Conservation (phyloP, 352 stramenopile genomes). For the Pythium periplocum region DNA sequence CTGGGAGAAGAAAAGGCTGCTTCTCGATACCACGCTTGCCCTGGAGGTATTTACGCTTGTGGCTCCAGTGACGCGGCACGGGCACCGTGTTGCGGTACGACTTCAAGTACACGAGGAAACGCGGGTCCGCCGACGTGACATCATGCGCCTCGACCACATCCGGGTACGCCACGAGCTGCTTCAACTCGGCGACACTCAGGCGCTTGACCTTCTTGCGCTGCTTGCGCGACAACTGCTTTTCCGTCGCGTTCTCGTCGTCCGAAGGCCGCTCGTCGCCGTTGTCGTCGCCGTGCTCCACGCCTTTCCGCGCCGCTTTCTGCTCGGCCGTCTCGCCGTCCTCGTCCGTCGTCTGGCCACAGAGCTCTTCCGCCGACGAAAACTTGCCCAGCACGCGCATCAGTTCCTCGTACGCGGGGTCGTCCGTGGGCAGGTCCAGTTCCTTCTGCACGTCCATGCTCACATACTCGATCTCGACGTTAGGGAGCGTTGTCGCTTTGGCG, state of each 20-base stretch:
- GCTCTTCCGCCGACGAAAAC: slow-evolving; percentile 78
- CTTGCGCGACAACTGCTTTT: slow-evolving; percentile 82
- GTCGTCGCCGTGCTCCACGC: slow-evolving; percentile 11
- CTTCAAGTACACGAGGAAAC: slow-evolving; percentile 96
- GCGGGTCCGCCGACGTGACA: slow-evolving; percentile 93
- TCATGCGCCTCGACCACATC: slow-evolving; percentile 97
- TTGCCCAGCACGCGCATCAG: slow-evolving; percentile 87
- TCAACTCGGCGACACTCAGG: slow-evolving; percentile 94
- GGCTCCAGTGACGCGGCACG: slow-evolving; percentile 96
- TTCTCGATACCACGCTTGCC: slow-evolving; percentile 97
- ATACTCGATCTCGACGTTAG: slow-evolving; percentile 78
- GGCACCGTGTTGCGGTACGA: slow-evolving; percentile 94
- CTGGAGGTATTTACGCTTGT: slow-evolving; percentile 98
- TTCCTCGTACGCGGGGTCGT: slow-evolving; percentile 74
- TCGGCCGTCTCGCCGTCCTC: slow-evolving; percentile 26
- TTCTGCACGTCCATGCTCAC: slow-evolving; percentile 69
- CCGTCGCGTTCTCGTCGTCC: slow-evolving; percentile 20
- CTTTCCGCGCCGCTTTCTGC: slow-evolving; percentile 6
- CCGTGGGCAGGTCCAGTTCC: slow-evolving; percentile 47
- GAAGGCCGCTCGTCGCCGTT: slow-evolving; percentile 22
- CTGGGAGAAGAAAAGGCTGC: slow-evolving; percentile 89
- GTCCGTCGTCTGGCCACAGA: slow-evolving; percentile 51
- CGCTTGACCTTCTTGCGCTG: slow-evolving; percentile 92
- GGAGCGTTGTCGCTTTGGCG: not conserved
- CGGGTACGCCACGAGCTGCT: slow-evolving; percentile 90